Base-by-base conservation (phyloP, 352 stramenopile genomes). In the Globisporangium takayamanum region DNA sequence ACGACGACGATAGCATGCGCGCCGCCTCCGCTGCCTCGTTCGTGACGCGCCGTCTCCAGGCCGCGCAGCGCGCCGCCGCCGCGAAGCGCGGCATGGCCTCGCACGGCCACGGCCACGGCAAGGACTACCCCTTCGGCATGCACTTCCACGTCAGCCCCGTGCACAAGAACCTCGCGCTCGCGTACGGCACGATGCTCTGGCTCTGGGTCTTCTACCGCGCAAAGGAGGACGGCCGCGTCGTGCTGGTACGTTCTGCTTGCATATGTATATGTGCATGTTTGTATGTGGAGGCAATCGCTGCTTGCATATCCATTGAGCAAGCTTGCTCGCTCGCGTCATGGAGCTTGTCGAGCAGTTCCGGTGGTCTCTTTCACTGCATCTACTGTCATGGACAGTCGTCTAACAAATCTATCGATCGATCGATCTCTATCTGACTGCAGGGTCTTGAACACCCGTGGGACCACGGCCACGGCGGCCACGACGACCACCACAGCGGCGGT, bases 151-250 rank as follows among this genome's bases (percentile, higher is more conserved):
- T 96, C 58, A 88, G 76, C 67, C 76, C 81, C 20, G 75, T 92
- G 61, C 83, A 96, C 80, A 94, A 94, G 74, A 89, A 92, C 69
- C 67, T 94, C 51, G 86, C 68, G 51, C 68, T 89, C 56, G 83
- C 81, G n/a, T 92, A 95, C 67, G 85, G 84, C 72, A 92, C 81
- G 37, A 88, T 96, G 77, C 79, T 91, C 45, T 96, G 87, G 87
- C 78, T 96, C 55, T 96, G 87, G 87, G 69, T 96, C 66, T 95
- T 96, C 70, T 95, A 78, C 64, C 80, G 87, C 48, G 82, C 84
- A 73, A 96, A 95, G 73, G 60, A 96, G 65, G 87, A 96, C 64
- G 87, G 87, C 55, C 74, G 73, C 53, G 81, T 73, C 50, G 48
- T 96, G 22, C 60, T 96, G 66, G 84, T 93, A 69, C 60, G 76